A percentile compares a stretch with the other conserved stretches of the same genome.
These are phyloP conservation scores for Zalaria sp. DNA, from an alignment of 2,329 filamentous ascomycete genomes.

Conservation along the genomic window DNA sequence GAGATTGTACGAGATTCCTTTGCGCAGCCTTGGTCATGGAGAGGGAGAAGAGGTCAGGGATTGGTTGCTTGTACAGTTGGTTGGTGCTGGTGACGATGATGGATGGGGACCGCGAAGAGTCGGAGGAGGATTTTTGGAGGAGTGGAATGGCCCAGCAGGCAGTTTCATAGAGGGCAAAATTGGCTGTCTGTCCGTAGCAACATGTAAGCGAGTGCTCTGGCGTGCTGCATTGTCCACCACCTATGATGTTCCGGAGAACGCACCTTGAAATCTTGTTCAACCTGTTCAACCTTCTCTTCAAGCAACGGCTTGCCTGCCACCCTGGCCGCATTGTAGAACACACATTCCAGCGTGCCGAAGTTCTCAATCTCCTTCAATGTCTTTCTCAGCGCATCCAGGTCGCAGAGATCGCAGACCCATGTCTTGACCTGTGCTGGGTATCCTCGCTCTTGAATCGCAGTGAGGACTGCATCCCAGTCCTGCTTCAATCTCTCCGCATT, in stretches of 20 bases:
- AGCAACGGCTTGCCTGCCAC: constrained; percentile 30
- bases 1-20: constrained; percentile 32
- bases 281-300: constrained; percentile 26
- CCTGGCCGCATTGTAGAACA: constrained; percentile 40
- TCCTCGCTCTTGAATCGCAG: constrained; percentile 16
- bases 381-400: constrained; percentile 22
- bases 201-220: no score
- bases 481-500: constrained; percentile 25
- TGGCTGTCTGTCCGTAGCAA: constrained; percentile 25
- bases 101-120: constrained; percentile 24
- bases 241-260: not conserved
- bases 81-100: constrained; percentile 35
- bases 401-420: constrained; percentile 29
- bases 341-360: constrained; percentile 28
- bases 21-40: constrained; percentile 39
- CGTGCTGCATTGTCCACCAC: not conserved
- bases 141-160: constrained; percentile 33
- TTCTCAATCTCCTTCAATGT: constrained; percentile 29
- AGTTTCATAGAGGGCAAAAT: constrained; percentile 33
- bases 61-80: constrained; percentile 31
- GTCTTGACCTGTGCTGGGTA: constrained; percentile 27
- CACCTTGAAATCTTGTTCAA: constrained; percentile 38
- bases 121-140: constrained; percentile 18
- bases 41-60: constrained; percentile 33
- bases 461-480: constrained; percentile 15